Percentiles rank a stretch among this genome's conserved stretches.
Evolutionary conservation across 1,284 basidiomycete species (phyloP).

Genomic region (Mycosarcoma mackinlayi): DNA sequence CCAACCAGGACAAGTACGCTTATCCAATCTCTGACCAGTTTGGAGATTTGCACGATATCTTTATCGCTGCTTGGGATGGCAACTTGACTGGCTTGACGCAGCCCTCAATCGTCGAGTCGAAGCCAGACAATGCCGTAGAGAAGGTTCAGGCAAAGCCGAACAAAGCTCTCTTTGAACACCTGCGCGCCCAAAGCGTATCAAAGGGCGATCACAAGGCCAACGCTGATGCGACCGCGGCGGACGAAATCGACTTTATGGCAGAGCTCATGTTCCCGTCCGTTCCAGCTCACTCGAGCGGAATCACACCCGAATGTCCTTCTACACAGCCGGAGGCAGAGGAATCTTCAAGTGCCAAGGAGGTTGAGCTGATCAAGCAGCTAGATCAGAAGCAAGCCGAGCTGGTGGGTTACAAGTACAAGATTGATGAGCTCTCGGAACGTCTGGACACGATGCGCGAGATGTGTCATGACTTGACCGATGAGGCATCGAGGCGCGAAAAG

Average conservation of each 20-base stretch:
- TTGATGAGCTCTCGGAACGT: slow-evolving; percentile 29
- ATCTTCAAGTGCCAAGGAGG: background rate
- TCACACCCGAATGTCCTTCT: no score
- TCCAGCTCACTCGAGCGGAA: background rate
- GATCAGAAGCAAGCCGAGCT: slow-evolving; percentile 23
- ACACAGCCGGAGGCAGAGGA: background rate
- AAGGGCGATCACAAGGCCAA: background rate
- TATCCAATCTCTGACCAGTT: slow-evolving; percentile 35
- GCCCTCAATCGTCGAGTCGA: background rate
- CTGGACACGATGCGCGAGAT: slow-evolving; percentile 33
- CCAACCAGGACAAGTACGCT: slow-evolving; percentile 5
- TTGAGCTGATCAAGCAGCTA: slow-evolving; percentile 13
- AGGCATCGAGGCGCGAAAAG: slow-evolving; percentile 33
- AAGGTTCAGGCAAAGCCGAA: slow-evolving; percentile 15
- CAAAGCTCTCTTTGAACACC: slow-evolving; percentile 16
- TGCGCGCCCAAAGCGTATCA: slow-evolving; percentile 16
- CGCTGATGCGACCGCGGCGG: background rate
- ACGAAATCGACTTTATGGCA: slow-evolving; percentile 30
- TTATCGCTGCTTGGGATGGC: slow-evolving; percentile 39
- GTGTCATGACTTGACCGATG: slow-evolving; percentile 42
- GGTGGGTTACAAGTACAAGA: slow-evolving; percentile 8
- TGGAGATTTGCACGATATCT: slow-evolving; percentile 34
- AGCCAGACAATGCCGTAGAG: background rate
- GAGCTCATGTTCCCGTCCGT: slow-evolving; percentile 18
- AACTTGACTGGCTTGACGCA: slow-evolving; percentile 15